Conservation (phyloP, 2,329 filamentous ascomycete genomes). For the Pseudocercospora cruenta region DNA sequence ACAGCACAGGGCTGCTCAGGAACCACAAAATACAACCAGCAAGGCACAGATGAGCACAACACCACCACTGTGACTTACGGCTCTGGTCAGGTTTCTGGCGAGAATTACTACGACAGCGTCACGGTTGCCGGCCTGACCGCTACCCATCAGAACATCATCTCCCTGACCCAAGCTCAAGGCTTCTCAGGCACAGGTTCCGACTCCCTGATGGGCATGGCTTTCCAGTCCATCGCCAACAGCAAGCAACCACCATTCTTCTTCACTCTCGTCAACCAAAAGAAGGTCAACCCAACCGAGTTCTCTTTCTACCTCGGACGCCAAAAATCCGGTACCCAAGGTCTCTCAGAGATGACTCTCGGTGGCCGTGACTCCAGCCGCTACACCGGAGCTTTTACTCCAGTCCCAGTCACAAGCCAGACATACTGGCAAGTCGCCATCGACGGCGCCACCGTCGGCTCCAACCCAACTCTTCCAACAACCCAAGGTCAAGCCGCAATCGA, state of each 20-base stretch:
- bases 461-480: constrained; percentile 17
- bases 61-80: constrained; percentile 33
- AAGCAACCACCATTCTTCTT: constrained; percentile 32
- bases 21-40: constrained; percentile 28
- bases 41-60: constrained; percentile 28
- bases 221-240: constrained; percentile 27
- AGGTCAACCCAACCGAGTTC: constrained; percentile 33
- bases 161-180: constrained; percentile 31
- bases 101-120: constrained; percentile 34
- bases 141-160: constrained; percentile 31
- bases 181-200: constrained; percentile 31
- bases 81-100: constrained; percentile 29
- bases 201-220: constrained; percentile 31
- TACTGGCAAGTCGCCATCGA: constrained; percentile 38
- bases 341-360: constrained; percentile 33
- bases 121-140: constrained; percentile 32
- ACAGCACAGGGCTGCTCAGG: constrained; percentile 28
- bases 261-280: constrained; percentile 31
- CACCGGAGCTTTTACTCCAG: constrained; percentile 30
- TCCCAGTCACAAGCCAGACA: constrained; percentile 31
- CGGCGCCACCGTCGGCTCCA: constrained; percentile 21
- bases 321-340: constrained; percentile 24
- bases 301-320: constrained; percentile 36
- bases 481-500: constrained; percentile 33
- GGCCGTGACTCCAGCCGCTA: constrained; percentile 31